Conservation (phyloP, 1,284 basidiomycete species). For the Phaffia rhodozyma region DNA sequence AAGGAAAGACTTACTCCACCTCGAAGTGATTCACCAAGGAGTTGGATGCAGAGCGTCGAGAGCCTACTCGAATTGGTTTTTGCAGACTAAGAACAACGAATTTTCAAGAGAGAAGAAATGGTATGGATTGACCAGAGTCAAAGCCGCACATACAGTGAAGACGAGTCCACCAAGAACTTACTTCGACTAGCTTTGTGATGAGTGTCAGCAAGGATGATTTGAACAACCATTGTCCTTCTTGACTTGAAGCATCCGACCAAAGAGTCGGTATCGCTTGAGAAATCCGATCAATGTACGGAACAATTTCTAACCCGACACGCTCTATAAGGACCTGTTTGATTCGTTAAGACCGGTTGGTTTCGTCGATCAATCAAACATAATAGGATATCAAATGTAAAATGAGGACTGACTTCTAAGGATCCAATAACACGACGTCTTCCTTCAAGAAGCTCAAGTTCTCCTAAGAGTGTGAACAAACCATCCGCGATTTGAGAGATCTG, state of each 20-base stretch:
- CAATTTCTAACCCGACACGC: constrained; percentile 42
- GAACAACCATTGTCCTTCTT: constrained; percentile 64
- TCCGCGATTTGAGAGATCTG: constrained; percentile 44
- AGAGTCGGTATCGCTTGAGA: constrained; percentile 57
- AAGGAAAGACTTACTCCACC: constrained; percentile 41
- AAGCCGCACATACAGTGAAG: background rate
- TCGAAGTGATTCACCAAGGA: constrained; percentile 61
- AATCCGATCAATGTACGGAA: constrained; percentile 55
- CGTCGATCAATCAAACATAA: too few species aligned
- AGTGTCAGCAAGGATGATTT: constrained; percentile 61
- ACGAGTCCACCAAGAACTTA: constrained; percentile 31
- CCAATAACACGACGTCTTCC: constrained; percentile 62
- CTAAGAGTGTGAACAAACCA: constrained; percentile 48
- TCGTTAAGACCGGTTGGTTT: too few species aligned
- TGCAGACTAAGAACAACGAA: constrained; percentile 43
- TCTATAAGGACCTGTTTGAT: background rate
- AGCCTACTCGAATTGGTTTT: constrained; percentile 27
- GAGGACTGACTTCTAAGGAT: constrained; percentile 46
- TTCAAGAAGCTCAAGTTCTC: constrained; percentile 62
- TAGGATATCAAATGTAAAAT: too few species aligned
- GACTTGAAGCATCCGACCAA: constrained; percentile 45
- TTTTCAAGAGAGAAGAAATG: constrained; percentile 25
- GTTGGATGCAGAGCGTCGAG: constrained; percentile 48
- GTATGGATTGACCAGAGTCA: background rate
- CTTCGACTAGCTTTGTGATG: constrained; percentile 58